These are phyloP conservation scores for Rhodotorula glutinis DNA, from an alignment of 1,284 basidiomycete species.

Conservation along the genomic window DNA sequence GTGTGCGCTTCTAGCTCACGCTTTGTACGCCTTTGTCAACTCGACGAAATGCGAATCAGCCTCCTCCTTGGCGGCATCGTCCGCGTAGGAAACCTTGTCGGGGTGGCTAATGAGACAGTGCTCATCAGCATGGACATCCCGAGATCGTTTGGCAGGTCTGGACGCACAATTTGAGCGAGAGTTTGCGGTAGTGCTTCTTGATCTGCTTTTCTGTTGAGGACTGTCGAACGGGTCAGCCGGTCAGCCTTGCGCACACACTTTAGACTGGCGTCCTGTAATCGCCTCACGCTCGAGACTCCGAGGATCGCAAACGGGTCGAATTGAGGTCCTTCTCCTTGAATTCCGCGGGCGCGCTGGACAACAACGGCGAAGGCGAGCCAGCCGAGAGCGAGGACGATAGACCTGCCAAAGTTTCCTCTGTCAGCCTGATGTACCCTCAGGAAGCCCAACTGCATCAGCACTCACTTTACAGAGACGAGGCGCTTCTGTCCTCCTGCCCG, in stretches of 20 bases:
- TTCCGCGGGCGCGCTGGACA: constrained; percentile 34
- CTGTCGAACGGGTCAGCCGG: constrained; percentile 48
- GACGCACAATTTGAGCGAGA: constrained; percentile 81
- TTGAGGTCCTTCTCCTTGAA: constrained; percentile 59
- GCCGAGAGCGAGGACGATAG: constrained; percentile 48
- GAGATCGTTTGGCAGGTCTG: fast-evolving
- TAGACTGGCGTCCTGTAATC: not conserved
- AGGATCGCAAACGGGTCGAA: constrained; percentile 97
- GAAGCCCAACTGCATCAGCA: not conserved
- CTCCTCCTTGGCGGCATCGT: constrained; percentile 84
- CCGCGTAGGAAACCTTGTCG: constrained; percentile 80
- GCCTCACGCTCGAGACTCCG: constrained; percentile 66
- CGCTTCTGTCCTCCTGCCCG: constrained; percentile 17
- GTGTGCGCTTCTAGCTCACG: constrained; percentile 54
- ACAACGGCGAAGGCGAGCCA: constrained; percentile 49
- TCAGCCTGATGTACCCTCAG: not conserved
- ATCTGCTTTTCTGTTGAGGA: constrained; percentile 80
- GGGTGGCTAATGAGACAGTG: constrained; percentile 67
- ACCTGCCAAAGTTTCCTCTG: constrained; percentile 9
- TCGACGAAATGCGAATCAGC: constrained; percentile 86
- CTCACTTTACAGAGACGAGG: constrained; percentile 18
- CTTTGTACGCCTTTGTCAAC: constrained; percentile 97
- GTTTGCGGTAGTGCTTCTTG: constrained; percentile 91
- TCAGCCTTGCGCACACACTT: not conserved
- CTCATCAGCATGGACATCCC: not conserved